Evolutionary conservation across 2,329 filamentous ascomycete genomes (phyloP), one percentile per base, ranked within the genome.

Genomic region (Alternaria gansuensis): DNA sequence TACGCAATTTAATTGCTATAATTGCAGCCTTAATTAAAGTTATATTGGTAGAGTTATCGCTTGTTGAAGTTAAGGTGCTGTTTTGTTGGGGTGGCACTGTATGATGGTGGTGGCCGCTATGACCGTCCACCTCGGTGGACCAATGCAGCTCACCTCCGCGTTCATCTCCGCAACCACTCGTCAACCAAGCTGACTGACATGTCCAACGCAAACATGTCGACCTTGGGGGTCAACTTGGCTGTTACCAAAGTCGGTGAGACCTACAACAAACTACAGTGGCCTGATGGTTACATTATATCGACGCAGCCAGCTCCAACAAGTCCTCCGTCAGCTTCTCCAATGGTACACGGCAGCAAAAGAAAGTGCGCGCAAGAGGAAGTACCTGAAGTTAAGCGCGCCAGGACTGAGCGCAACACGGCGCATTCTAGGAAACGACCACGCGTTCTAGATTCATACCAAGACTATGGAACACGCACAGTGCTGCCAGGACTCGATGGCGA

Each of bases 181-280:
- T 29, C 41, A 44, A 51, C 21, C 33, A 14, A 51, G 45, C 34
- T 23, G 34, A 9, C 21, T 43, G 36, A 43, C n/a, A 44, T 36
- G 23, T 41, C 31, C 43, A 51, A 49, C 53, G 26, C 34, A 34
- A 60, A 43, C 28, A 76, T 75, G 74, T 66, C 69, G 11, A 60
- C 58, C 40, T 41, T 57, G 13, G 67, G 71, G 31, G 54, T 65
- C 13, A 76, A 76, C 34, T 33, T 67, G 28, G 74, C 74, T 21
- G 59, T 67, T 28, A 78, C 76, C 3, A 66, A 68, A 54, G 73
- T 76, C 54, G 75, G 75, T 39, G 75, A 62, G 33, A 46, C 54
- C 2, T 78, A 78, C 63, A 78, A 78, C 60, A 78, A 76, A 58
- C 66, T 77, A 24, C 67, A 67, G 33, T 69, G 76, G 48, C 76